Evolutionary conservation across 1,139 yeast species (phyloP), one percentile per base, ranked within the genome.

Genomic region (Pichia sp.): DNA sequence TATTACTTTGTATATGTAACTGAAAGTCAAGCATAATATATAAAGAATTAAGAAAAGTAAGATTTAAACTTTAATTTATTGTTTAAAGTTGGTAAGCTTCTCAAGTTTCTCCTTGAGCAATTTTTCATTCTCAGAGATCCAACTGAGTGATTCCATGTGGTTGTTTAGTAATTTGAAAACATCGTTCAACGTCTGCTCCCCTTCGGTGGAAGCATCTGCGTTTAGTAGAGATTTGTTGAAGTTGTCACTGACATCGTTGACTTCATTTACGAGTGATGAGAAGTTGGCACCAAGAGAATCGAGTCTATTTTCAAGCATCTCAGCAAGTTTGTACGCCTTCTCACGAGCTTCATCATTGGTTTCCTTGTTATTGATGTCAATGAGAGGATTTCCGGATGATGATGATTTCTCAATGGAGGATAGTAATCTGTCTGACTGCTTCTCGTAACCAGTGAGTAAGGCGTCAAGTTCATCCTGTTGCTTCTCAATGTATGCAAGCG

Each of bases 401-500:
- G 40, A 23, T 5, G 45, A 34, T 26, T 47, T 50, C 36, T 51
- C 53, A 21, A 53, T 45, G 5, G 58, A 49, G 3, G 53, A 46
- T 28, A 58, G 38, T 13, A 58, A 36, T 9, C 48, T 41, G 34
- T 85, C 88, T 0, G 94, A 91, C 57, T 86, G 95, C 43, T 69
- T 73, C 58, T 91, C 98, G 53, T 88, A 88, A 45, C 79, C 81
- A 48, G 83, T 86, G 45, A 91, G 71, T 48, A 91, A 69, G 20
- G 74, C 68, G 45, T 88, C 97, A 37, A 91, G 66, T 53, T 91
- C 98, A 45, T 83, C 86, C 55, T 93, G 98, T 55, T 93, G 98
- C 49, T 82, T 77, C 53, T 84, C 94, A 33, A 91, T 84, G 55
- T 87, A 88, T 36, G 78, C 67, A 38, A 93, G 64, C 35, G 87